These are phyloP conservation scores for Podila horticola DNA, from an alignment of 192 early-diverging fungal species.

Conservation along the genomic window DNA sequence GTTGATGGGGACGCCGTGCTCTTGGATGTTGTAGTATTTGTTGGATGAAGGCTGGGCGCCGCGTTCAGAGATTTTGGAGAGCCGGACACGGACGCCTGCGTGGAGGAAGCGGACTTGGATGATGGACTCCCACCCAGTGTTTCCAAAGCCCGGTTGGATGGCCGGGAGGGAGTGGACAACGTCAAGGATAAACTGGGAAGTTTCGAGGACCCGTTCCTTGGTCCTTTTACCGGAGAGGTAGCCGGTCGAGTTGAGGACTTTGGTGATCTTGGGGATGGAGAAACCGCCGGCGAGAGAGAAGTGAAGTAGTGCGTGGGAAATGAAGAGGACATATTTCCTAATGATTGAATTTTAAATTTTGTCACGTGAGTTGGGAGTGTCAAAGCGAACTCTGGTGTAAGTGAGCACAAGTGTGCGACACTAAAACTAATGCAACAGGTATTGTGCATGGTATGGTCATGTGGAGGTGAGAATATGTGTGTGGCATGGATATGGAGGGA, in stretches of 20 bases:
- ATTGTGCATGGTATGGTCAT: too few species aligned
- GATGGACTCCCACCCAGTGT: constrained; percentile 27
- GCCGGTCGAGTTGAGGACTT: constrained; percentile 39
- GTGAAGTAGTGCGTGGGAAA: constrained; percentile 20
- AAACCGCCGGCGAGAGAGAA: constrained; percentile 33
- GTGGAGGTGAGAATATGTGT: too few species aligned
- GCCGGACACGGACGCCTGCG: constrained; percentile 23
- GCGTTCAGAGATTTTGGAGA: constrained; percentile 11
- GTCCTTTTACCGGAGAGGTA: constrained; percentile 19
- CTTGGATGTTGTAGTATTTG: constrained; percentile 20
- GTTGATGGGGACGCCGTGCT: constrained; percentile 44
- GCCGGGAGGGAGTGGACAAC: constrained; percentile 11
- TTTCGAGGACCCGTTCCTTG: constrained; percentile 25
- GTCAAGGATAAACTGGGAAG: constrained; percentile 23
- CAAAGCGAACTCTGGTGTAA: too few species aligned
- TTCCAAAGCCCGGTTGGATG: constrained; percentile 21
- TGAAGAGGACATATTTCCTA: constrained; percentile 19
- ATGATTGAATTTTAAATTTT: neutral
- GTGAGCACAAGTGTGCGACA: too few species aligned
- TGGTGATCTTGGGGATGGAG: constrained; percentile 27
- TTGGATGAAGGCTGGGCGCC: neutral
- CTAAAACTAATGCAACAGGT: too few species aligned
- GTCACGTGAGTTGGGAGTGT: too few species aligned
- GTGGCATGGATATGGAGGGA: too few species aligned
- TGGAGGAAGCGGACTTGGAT: constrained; percentile 43